These are phyloP conservation scores for Stipa capillata DNA, from an alignment of 176 grass and related monocot genomes.

Conservation along the genomic window DNA sequence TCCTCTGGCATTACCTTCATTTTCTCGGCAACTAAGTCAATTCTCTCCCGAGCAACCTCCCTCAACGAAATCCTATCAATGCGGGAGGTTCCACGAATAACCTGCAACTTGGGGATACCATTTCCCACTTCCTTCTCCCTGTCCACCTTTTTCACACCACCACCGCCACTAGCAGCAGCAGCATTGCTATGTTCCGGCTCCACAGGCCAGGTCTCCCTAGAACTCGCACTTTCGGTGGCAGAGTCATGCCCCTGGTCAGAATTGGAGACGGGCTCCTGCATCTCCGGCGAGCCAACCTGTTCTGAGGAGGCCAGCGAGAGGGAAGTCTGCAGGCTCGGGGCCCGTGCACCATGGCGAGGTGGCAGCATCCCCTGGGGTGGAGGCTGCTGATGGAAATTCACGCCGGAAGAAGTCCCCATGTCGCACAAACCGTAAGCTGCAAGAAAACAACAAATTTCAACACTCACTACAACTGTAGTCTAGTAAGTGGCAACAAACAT, in stretches of 20 bases:
- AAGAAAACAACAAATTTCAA: not conserved
- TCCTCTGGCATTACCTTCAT: slow-evolving; percentile 84
- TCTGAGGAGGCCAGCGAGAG: slow-evolving; percentile 83
- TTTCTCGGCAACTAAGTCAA: slow-evolving; percentile 67
- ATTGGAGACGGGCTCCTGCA: slow-evolving; percentile 76
- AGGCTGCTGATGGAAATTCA: slow-evolving; percentile 61
- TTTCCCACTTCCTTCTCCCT: slow-evolving; percentile 60
- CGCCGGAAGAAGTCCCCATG: slow-evolving; percentile 77
- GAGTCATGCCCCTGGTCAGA: slow-evolving; percentile 81
- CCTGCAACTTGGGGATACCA: slow-evolving; percentile 37
- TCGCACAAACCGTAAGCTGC: slow-evolving; percentile 8
- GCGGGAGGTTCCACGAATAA: slow-evolving; percentile 31
- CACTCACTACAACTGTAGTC: not conserved
- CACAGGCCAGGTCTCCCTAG: slow-evolving; percentile 74
- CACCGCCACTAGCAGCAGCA: not conserved
- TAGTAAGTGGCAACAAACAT: not conserved
- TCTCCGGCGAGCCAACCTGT: slow-evolving; percentile 66
- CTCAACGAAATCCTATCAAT: slow-evolving; percentile 34
- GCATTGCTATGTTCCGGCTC: slow-evolving; percentile 51
- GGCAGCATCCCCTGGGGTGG: slow-evolving; percentile 46
- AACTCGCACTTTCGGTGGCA: slow-evolving; percentile 85
- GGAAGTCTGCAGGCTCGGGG: slow-evolving; percentile 63
- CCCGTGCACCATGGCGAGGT: slow-evolving; percentile 26
- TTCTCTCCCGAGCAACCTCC: slow-evolving; percentile 76
- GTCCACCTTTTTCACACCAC: slow-evolving; percentile 27